Base-by-base conservation (phyloP, 2,329 filamentous ascomycete genomes). In the Penicillium sp. region DNA sequence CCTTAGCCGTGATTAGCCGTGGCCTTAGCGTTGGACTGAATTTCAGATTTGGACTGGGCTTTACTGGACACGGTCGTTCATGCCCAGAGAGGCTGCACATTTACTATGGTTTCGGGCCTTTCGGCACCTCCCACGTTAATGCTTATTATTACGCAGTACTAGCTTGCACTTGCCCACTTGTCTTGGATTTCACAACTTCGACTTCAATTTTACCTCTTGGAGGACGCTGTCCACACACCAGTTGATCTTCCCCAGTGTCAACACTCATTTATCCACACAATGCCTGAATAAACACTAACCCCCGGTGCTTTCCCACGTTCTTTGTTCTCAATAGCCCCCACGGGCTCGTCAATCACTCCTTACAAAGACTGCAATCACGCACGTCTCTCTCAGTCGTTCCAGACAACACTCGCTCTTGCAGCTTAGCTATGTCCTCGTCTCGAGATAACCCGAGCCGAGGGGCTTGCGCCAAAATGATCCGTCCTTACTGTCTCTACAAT, bases 401-500 rank as follows among this genome's bases (percentile, higher is more conserved):
- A 13, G 6, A n/a, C 14, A n/a, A 12, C n/a, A 16, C 31, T 16
- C 27, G 31, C 19, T 31, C 18, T 40, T 30, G 33, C 13, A 16
- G 3, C 14, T 42, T 27, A 4, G 25, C 38, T n/a, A 30, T 48
- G n/a, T 37, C 14, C 7, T 12, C 10, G 22, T 3, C 33, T 30
- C 14, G 16, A 40, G 16, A 11, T 25, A 18, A 40, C 18, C n/a
- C 33, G 33, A 46, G 14, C 29, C 35, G 18, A 38, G 13, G 12
- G 9, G 7, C 18, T 10, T 7, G 18, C 45, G 19, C 25, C 41
- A 49, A 25, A 39, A 50, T 50, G 47, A 27, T 36, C 27, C 45
- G 46, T 34, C 35, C 54, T 28, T 55, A 52, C 31, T 36, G 55
- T 44, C 36, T 31, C n/a, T 44, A 31, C 46, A 38, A 41, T 39